phyloP scores from a whole-genome alignment of 2,329 filamentous ascomycete genomes.

The Colletotrichum abscissum region DNA sequence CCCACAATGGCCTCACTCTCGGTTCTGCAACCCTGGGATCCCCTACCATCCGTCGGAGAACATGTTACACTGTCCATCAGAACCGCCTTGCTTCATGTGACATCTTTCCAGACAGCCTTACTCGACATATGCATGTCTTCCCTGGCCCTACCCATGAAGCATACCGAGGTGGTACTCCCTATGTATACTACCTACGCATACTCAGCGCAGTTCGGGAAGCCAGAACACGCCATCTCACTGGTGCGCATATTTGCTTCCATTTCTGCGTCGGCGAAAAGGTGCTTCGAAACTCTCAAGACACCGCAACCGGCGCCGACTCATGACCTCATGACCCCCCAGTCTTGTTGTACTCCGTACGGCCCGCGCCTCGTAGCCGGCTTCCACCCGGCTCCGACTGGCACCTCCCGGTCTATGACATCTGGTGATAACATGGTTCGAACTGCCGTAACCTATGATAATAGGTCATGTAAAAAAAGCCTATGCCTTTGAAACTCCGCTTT shows the following conservation, averaged over 20 bases:
- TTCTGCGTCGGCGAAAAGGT: neutral
- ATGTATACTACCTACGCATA: neutral
- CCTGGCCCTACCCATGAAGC: neutral
- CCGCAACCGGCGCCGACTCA: slow-evolving; percentile 19
- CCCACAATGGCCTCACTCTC: neutral
- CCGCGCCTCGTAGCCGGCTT: slow-evolving; percentile 21
- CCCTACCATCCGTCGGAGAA: slow-evolving; percentile 16
- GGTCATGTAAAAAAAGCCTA: neutral
- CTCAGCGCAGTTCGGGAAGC: neutral
- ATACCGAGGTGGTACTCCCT: neutral
- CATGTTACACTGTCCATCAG: slow-evolving; percentile 8
- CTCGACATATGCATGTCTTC: neutral
- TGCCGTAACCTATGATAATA: neutral
- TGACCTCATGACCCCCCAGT: slow-evolving; percentile 26
- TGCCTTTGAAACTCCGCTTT: neutral
- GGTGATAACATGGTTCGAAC: neutral
- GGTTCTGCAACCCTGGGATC: neutral
- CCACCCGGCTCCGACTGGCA: slow-evolving; percentile 25
- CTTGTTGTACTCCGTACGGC: neutral
- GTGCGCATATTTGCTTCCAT: neutral
- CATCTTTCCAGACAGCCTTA: neutral
- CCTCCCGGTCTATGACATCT: slow-evolving; percentile 2
- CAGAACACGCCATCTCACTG: neutral
- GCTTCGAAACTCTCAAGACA: neutral
- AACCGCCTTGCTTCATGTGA: slow-evolving; percentile 13